phyloP scores from a whole-genome alignment of 2,329 filamentous ascomycete species.

The Aspergillus amoenus region DNA sequence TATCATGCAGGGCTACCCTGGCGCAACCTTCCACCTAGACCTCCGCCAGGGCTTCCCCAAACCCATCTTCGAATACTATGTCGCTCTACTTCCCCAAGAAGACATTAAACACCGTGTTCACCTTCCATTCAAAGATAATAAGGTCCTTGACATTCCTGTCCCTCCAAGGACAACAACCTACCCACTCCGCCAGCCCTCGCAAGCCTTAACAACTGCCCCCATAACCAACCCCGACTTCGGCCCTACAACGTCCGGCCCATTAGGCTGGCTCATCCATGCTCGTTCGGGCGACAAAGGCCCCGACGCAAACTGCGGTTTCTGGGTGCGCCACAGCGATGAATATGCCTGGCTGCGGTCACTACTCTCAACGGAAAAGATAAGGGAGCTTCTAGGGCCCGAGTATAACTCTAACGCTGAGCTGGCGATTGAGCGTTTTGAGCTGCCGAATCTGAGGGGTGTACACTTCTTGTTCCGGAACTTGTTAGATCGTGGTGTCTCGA shows the following conservation, averaged over 20 bases:
- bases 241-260: constrained; percentile 20
- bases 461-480: constrained; percentile 39
- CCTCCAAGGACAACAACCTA: constrained; percentile 18
- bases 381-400: constrained; percentile 25
- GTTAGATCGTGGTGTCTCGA: constrained; percentile 34
- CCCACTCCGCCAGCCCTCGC: constrained; percentile 15
- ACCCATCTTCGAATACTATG: constrained; percentile 34
- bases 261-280: constrained; percentile 38
- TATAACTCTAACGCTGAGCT: constrained; percentile 17
- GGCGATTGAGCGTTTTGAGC: constrained; percentile 47
- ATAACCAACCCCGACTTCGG: constrained; percentile 16
- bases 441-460: constrained; percentile 42
- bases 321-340: constrained; percentile 42
- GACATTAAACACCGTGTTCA: constrained; percentile 27
- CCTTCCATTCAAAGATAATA: constrained; percentile 23
- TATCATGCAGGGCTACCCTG: constrained; percentile 44
- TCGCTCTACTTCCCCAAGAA: constrained; percentile 26
- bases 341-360: constrained; percentile 43
- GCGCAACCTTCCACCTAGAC: constrained; percentile 36
- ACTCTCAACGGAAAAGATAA: constrained; percentile 19
- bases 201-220: constrained; percentile 14
- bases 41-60: constrained; percentile 35
- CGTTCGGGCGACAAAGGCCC: constrained; percentile 47
- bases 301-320: constrained; percentile 50
- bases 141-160: constrained; percentile 19